Evolutionary conservation across 2,329 filamentous ascomycete species (phyloP).

Genomic region (Pseudogymnoascus sp.): DNA sequence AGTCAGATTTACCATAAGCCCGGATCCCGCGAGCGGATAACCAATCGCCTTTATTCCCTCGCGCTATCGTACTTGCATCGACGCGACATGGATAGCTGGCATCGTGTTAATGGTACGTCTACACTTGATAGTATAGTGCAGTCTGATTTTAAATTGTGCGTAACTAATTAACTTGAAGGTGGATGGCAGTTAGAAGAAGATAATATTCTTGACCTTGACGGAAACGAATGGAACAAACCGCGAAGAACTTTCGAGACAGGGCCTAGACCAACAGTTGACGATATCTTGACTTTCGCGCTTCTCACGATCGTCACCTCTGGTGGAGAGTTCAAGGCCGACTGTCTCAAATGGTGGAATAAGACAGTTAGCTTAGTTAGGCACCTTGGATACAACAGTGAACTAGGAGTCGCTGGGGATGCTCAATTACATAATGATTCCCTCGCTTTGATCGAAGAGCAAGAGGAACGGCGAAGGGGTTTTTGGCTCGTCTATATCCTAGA

Average conservation of each 20-base stretch:
- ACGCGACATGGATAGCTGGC: background rate
- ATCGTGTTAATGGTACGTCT: background rate
- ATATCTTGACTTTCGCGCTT: conserved; percentile 38
- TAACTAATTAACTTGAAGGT: background rate
- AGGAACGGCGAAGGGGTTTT: conserved; percentile 10
- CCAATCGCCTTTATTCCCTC: background rate
- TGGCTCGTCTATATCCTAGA: conserved; percentile 11
- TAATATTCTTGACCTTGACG: background rate
- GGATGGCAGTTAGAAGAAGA: background rate
- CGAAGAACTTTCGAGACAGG: background rate
- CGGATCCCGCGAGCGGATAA: background rate
- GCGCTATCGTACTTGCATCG: background rate
- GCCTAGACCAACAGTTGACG: conserved; percentile 23
- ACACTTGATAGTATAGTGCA: background rate
- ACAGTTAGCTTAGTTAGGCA: conserved; percentile 18
- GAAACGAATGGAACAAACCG: background rate
- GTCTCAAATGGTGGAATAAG: conserved; percentile 40
- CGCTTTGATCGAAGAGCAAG: background rate
- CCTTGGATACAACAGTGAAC: background rate
- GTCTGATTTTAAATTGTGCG: background rate
- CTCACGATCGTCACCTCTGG: conserved; percentile 39
- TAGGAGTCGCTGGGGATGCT: background rate
- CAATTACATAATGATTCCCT: background rate
- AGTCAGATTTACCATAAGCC: background rate
- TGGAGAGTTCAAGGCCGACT: conserved; percentile 41